Evolutionary conservation across 257 asterid genomes (phyloP).

Genomic region (Lycium ferocissimum): DNA sequence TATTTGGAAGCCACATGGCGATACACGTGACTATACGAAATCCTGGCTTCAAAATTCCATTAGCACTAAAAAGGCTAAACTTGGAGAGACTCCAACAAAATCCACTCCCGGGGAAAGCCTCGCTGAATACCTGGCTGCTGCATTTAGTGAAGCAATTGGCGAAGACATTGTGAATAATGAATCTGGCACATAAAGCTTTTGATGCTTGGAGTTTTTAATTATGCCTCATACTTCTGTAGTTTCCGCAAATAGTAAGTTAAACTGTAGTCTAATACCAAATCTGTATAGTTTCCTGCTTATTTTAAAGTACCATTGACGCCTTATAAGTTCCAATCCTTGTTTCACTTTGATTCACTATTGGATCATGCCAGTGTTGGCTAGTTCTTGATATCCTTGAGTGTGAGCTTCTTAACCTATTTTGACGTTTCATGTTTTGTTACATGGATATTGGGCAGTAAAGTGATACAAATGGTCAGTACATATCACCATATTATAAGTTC

Average conservation of each 20-base stretch:
- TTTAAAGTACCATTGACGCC: background rate
- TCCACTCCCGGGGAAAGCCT: conserved; percentile 61
- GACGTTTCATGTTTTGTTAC: background rate
- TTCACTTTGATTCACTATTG: too few relatives aligned
- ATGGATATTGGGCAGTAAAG: background rate
- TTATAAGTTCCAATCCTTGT: background rate
- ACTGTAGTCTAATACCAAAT: conserved; percentile 10
- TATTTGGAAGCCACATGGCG: conserved; percentile 52
- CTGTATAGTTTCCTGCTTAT: conserved; percentile 5
- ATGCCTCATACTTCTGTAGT: background rate
- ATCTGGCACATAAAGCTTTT: conserved; percentile 33
- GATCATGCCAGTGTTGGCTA: background rate
- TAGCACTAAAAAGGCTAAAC: conserved; percentile 58
- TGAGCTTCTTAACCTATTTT: background rate
- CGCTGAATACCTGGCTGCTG: conserved; percentile 78
- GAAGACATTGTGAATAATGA: conserved; percentile 38
- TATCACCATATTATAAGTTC: background rate
- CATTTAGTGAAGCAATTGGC: conserved; percentile 54
- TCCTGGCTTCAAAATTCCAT: conserved; percentile 62
- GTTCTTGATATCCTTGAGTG: conserved; percentile 19
- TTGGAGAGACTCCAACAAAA: conserved; percentile 45
- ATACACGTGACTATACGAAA: conserved; percentile 33
- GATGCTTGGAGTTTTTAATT: conserved; percentile 1
- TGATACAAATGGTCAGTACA: background rate
- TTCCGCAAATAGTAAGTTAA: background rate